Conservation (phyloP, 495 filamentous ascomycete species). For the Penicillium angulare region DNA sequence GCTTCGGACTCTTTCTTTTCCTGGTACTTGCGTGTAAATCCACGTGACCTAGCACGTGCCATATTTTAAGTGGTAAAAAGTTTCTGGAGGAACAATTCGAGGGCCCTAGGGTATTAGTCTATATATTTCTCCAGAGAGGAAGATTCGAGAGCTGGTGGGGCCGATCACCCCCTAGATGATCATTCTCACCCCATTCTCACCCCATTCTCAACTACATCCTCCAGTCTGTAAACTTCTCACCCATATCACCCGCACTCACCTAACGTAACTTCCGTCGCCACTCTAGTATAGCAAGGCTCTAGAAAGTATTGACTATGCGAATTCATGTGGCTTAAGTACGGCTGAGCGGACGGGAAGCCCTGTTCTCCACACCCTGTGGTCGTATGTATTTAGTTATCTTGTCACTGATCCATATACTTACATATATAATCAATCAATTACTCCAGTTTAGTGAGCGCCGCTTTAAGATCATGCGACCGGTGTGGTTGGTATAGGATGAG, state of each 20-base stretch:
- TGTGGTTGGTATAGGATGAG: too few relatives aligned
- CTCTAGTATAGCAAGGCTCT: not conserved
- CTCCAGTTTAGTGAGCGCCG: too few relatives aligned
- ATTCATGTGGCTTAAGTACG: too few relatives aligned
- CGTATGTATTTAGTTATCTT: too few relatives aligned
- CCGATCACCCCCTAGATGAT: not conserved
- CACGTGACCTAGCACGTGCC: slow-evolving; percentile 18
- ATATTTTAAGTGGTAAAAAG: not conserved
- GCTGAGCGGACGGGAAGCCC: too few relatives aligned
- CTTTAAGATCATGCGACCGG: too few relatives aligned
- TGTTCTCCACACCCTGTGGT: too few relatives aligned
- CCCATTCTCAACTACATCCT: too few relatives aligned
- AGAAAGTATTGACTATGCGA: not conserved
- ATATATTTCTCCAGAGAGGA: not conserved
- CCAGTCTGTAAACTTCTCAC: too few relatives aligned
- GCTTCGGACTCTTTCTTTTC: slow-evolving; percentile 11
- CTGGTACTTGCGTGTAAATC: slow-evolving; percentile 20
- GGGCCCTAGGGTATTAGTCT: not conserved
- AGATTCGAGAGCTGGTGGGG: not conserved
- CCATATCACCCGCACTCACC: too few relatives aligned
- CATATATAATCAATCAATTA: too few relatives aligned
- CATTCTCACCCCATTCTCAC: slow-evolving; percentile 1
- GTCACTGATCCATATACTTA: too few relatives aligned
- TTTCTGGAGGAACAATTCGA: not conserved
- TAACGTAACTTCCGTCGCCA: not conserved